Base-by-base conservation (phyloP, 2,329 filamentous ascomycete species). In the Elsinoe fawcettii region DNA sequence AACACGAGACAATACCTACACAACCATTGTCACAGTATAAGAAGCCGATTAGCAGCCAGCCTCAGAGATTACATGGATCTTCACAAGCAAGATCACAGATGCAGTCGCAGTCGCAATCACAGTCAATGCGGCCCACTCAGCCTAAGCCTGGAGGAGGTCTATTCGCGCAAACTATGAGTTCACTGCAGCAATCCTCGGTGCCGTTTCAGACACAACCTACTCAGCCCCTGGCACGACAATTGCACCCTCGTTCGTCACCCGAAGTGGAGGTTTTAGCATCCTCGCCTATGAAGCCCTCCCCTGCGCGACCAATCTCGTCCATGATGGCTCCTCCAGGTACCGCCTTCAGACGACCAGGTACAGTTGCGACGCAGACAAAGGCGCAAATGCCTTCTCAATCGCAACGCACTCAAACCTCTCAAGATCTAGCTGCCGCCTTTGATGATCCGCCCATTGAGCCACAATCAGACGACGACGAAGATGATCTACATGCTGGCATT, bases 181-280 rank as follows among this genome's bases (percentile, higher is more conserved):
- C 22, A 3, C 16, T 56, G 20, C 39, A 56, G 20, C 39, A 47
- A n/a, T 32, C 22, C 4, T 56, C 54, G 5, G 12, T 53, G 20
- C 66, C 54, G 16, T 65, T 59, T 60, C 62, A 67, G 36, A 85
- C 82, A 12, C 83, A 86, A 64, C 81, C 83, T 0, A 85, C 80
- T 9, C 83, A 85, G 64, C 71, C 83, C 32, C 70, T 85, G 23
- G 30, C 67, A 66, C 25, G 64, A 64, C 41, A 57, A 62, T 18
- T 39, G 61, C 51, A 57, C 9, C 55, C 55, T 5, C 51, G 57
- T 22, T 77, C 36, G 68, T 79, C 53, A 4, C 54, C 62, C 3
- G 63, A 68, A 51, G 75, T 96, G 57, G 91, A 96, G 70, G 91
- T 96, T 2, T 85, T 86, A 27, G 88, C 89, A n/a, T 96, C 91